Evolutionary conservation across 2,329 filamentous ascomycete genomes (phyloP), one percentile per base, ranked within the genome.

Genomic region (Aureobasidium leucospermi): DNA sequence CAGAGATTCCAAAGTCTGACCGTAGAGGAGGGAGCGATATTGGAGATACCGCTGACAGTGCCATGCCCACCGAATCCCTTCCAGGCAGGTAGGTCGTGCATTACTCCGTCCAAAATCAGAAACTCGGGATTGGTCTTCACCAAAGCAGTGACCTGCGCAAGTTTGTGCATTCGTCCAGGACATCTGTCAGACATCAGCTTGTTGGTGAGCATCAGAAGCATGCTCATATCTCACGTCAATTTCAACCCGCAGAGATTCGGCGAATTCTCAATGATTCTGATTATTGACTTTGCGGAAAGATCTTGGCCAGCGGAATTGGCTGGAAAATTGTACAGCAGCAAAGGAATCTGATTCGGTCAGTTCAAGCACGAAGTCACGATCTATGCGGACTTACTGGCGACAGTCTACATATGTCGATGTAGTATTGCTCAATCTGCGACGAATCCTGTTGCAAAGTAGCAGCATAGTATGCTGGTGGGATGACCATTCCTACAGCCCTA

Each of bases 291-390:
- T 31, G 19, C 15, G 23, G 39, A 31, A 39, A 57, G 29, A 31
- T 57, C 53, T 32, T 45, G 39, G 19, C 53, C 53, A 7, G 53
- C 53, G 3, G 53, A 39, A 19, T 45, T 46, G 2, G 53, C 39
- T 28, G 53, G 53, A 38, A 57, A 57, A 23, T 57, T 57, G 38
- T 57, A 57, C 53, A 57, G 29, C 23, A 57, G 29, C 15, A 57
- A 15, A 9, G 53, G 53, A 28, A 53, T 53, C 49, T 53, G 19
- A 7, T 8, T 9, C 4, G 11, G 32, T 41, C 10, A 39, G 32
- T 8, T 31, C 11, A n/a, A 8, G 13, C 19, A 16, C 48, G 31
- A 36, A 52, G 34, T 39, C 31, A 19, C 10, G 16, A 52, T 16
- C 10, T 19, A 1, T 8, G 4, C 15, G n/a, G 9, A 41, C 49